Evolutionary conservation across 345 rosid species (phyloP), one percentile per base, ranked within the genome.

Genomic region (Salix purpurea): DNA sequence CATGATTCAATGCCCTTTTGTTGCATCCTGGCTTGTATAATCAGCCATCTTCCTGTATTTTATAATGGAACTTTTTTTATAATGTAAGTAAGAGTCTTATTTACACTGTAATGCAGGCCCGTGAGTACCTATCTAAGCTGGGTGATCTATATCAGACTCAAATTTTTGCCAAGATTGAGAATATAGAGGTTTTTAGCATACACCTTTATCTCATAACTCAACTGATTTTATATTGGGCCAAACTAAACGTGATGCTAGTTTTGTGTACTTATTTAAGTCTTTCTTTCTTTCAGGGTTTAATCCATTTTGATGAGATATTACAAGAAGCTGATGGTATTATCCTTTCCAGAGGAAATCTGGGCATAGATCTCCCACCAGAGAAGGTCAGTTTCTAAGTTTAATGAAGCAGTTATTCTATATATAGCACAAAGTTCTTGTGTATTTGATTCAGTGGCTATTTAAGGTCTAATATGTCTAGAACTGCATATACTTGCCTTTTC

Each of bases 251-350:
- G 18, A 18, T 40, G 52, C 4, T 28, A 61, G 37, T 78, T 70
- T 30, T 80, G 54, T 72, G 30, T 44, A 34, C 73, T 6, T 28
- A 15, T 42, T 64, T 39, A 37, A 68, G 2, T 39, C 1, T 26
- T 54, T 54, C 21, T 71, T 65, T 42, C 72, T 42, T 74, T 32
- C 72, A 96, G 99, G 99, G 99, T 66, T 84, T 93, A 75, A 90
- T 89, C 73, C 98, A 96, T 84, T 96, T 96, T 78, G 99, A 96
- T 82, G 99, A 96, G 87, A 96, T 96, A 84, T 91, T 96, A 76
- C 92, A 89, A 91, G 99, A 88, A 89, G 98, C 99, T 69, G 98
- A 93, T 84, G 99, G 99, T 12, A 96, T 96, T 77, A 96, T 96
- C 68, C 98, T 96, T 82, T 96, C 99, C 42, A 94, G 98, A 83